Evolutionary conservation across 2,329 filamentous ascomycete species (phyloP).

Genomic region (Xylariomycetidae sp.): DNA sequence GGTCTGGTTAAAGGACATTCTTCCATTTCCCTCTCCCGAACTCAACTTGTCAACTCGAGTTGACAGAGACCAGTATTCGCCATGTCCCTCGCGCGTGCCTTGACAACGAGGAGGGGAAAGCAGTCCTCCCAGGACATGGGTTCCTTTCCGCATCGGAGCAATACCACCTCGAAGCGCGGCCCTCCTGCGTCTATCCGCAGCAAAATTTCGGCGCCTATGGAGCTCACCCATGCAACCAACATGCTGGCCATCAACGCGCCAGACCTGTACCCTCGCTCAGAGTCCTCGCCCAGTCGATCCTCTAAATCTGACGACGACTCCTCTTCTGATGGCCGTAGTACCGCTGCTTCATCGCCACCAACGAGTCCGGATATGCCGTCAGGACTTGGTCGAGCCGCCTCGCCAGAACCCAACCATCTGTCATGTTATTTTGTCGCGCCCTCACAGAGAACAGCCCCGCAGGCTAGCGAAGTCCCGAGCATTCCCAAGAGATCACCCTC

Average conservation of each 20-base stretch:
- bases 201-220: constrained; percentile 83
- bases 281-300: constrained; percentile 46
- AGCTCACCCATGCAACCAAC: constrained; percentile 91
- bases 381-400: constrained; percentile 48
- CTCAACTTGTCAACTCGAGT: constrained; percentile 1
- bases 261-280: constrained; percentile 57
- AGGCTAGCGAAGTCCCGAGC: constrained; percentile 51
- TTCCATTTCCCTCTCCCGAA: too few relatives aligned
- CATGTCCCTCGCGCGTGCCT: constrained; percentile 64
- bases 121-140: constrained; percentile 41
- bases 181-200: constrained; percentile 46
- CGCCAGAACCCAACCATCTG: constrained; percentile 61
- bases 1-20: too few relatives aligned
- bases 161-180: constrained; percentile 39
- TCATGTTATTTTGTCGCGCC: constrained; percentile 62
- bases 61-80: constrained; percentile 23
- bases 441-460: constrained; percentile 37
- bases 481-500: constrained; percentile 78
- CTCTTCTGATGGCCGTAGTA: constrained; percentile 65
- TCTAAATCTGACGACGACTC: constrained; percentile 61
- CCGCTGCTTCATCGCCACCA: constrained; percentile 56
- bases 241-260: constrained; percentile 94
- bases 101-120: constrained; percentile 65
- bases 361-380: constrained; percentile 65
- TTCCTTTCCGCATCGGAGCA: constrained; percentile 41